Percentiles rank a stretch among this genome's conserved stretches.
These are phyloP conservation scores for Jatropha podagrica DNA, from an alignment of 441 rosid species.

Conservation along the genomic window DNA sequence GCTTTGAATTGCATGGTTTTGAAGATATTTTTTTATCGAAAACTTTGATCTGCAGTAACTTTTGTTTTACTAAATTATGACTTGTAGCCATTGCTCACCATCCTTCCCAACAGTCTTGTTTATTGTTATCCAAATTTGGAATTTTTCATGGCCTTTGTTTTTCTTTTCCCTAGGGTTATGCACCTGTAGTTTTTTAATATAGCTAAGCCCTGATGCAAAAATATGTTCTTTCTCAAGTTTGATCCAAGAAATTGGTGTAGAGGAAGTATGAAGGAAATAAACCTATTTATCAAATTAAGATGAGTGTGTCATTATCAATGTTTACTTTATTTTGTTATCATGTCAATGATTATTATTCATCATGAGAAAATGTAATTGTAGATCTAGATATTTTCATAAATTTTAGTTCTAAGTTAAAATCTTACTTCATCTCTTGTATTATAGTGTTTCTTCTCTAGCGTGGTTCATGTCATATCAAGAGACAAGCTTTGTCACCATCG, in stretches of 20 bases:
- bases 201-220: neutral
- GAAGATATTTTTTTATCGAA: neutral
- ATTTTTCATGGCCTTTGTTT: neutral
- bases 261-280: neutral
- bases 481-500: slow-evolving; percentile 95
- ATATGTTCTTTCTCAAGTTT: neutral
- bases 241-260: neutral
- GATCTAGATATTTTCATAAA: neutral
- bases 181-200: neutral
- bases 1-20: neutral
- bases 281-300: neutral
- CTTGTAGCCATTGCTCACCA: neutral
- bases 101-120: neutral
- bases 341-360: neutral
- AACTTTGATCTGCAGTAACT: neutral
- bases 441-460: slow-evolving; percentile 98
- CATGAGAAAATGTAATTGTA: neutral
- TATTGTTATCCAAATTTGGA: neutral
- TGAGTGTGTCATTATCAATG: neutral
- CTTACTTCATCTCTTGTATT: slow-evolving; percentile 22
- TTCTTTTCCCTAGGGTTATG: neutral
- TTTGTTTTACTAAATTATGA: neutral
- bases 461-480: slow-evolving; percentile 99
- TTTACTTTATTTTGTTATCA: neutral
- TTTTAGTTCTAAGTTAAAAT: slow-evolving; percentile 15